Evolutionary conservation across 169 alveolate genomes (phyloP).

Genomic region (Cryptosporidium xiaoi): DNA sequence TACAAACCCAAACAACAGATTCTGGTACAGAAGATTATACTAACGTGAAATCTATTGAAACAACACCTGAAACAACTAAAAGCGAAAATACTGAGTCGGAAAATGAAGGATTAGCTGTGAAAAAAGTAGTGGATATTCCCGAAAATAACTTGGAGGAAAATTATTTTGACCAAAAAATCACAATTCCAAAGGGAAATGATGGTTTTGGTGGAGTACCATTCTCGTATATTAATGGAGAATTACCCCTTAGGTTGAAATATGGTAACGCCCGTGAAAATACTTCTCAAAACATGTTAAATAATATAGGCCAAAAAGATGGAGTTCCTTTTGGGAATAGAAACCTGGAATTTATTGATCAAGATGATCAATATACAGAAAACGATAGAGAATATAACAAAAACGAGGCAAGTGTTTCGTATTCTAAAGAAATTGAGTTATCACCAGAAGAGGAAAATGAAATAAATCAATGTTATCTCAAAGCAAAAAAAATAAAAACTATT

Average conservation of each 20-base stretch:
- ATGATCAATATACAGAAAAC: background rate
- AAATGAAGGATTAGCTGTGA: too few species aligned
- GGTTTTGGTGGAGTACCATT: conserved; percentile 30
- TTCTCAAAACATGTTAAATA: too few species aligned
- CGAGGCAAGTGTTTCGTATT: conserved; percentile 17
- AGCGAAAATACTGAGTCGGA: too few species aligned
- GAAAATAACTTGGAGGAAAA: background rate
- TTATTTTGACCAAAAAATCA: too few species aligned
- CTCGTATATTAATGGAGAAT: conserved; percentile 43
- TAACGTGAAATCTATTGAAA: too few species aligned
- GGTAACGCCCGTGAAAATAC: too few species aligned
- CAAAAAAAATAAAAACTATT: conserved; percentile 38
- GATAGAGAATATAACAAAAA: background rate
- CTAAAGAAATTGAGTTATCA: conserved; percentile 35
- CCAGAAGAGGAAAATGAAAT: conserved; percentile 59
- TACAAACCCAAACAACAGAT: too few species aligned
- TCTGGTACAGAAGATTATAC: too few species aligned
- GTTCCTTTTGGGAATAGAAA: too few species aligned
- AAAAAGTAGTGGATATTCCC: too few species aligned
- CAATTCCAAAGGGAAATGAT: background rate
- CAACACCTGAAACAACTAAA: too few species aligned
- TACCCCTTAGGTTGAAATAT: background rate
- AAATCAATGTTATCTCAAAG: conserved; percentile 20
- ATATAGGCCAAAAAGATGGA: too few species aligned
- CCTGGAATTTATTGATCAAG: background rate